Conservation (phyloP, 345 rosid genomes). For the Linum lewisii region DNA sequence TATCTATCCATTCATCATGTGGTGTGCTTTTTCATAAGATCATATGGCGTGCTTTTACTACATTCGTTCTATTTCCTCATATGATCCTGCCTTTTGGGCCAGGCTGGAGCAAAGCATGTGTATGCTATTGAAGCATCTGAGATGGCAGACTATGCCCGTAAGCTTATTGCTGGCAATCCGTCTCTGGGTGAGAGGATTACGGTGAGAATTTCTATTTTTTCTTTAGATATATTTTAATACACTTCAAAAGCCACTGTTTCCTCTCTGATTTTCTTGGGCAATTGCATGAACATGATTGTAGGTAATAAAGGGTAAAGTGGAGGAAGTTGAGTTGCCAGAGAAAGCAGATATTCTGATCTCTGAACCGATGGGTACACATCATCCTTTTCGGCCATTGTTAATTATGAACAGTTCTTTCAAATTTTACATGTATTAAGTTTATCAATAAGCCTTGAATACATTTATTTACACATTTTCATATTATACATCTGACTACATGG, state of each 20-base stretch:
- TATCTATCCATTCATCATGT: not conserved
- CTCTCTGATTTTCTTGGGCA: slow-evolving; percentile 8
- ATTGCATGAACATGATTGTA: slow-evolving; percentile 24
- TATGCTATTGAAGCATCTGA: slow-evolving; percentile 99
- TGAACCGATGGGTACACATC: slow-evolving; percentile 81
- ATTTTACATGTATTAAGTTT: not conserved
- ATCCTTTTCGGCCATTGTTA: slow-evolving; percentile 7
- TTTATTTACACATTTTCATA: not conserved
- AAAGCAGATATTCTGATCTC: slow-evolving; percentile 94
- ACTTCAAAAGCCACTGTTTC: slow-evolving; percentile 5
- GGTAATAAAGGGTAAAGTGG: slow-evolving; percentile 96
- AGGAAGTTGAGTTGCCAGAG: slow-evolving; percentile 93
- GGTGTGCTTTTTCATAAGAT: no score
- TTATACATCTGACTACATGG: not conserved
- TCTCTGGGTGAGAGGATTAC: slow-evolving; percentile 68
- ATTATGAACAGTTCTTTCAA: slow-evolving; percentile 1
- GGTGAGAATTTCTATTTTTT: slow-evolving; percentile 28
- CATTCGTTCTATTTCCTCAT: slow-evolving; percentile 1
- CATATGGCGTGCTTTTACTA: slow-evolving; percentile 6
- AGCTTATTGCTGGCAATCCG: slow-evolving; percentile 89
- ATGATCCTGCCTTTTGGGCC: slow-evolving; percentile 6
- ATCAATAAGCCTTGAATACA: not conserved
- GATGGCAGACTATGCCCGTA: slow-evolving; percentile 96
- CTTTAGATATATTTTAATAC: not conserved
- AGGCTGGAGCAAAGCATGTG: slow-evolving; percentile 99